Evolutionary conservation across 345 rosid genomes (phyloP).

Genomic region (Lepidium didymum): DNA sequence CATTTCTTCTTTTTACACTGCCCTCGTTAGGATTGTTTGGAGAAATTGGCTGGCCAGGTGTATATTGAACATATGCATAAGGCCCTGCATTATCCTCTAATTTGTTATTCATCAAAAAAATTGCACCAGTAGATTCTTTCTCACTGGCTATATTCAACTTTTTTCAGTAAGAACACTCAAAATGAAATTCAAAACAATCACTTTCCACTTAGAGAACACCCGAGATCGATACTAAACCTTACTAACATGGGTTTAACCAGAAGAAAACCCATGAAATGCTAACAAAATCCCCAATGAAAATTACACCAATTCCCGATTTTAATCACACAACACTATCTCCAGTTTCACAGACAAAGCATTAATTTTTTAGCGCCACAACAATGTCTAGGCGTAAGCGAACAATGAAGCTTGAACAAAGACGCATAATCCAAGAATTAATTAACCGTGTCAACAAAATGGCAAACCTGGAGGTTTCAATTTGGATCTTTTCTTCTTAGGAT

Average conservation of each 20-base stretch:
- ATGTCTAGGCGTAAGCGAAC: not conserved
- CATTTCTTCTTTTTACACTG: conserved; percentile 68
- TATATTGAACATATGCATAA: conserved; percentile 69
- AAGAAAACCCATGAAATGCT: not conserved
- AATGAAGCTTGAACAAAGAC: not conserved
- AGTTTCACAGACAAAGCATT: conserved; percentile 5
- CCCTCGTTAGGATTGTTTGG: conserved; percentile 79
- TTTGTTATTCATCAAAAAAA: not conserved
- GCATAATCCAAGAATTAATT: not conserved
- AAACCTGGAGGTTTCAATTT: conserved; percentile 72
- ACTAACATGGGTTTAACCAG: not conserved
- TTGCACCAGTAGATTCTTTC: not conserved
- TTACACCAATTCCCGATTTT: not conserved
- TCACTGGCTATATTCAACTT: not conserved
- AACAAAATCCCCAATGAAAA: not conserved
- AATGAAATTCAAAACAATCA: not conserved
- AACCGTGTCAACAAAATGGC: not conserved
- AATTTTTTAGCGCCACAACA: not conserved
- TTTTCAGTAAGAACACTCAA: not conserved
- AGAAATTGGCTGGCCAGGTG: conserved; percentile 67
- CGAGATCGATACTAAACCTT: conserved; percentile 1
- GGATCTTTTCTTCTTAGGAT: conserved; percentile 68
- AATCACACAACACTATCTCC: not conserved
- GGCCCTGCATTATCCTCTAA: conserved; percentile 52
- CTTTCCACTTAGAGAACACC: not conserved